Base-by-base conservation (phyloP, 1,284 basidiomycete genomes). In the Butyriboletus appendiculatus region DNA sequence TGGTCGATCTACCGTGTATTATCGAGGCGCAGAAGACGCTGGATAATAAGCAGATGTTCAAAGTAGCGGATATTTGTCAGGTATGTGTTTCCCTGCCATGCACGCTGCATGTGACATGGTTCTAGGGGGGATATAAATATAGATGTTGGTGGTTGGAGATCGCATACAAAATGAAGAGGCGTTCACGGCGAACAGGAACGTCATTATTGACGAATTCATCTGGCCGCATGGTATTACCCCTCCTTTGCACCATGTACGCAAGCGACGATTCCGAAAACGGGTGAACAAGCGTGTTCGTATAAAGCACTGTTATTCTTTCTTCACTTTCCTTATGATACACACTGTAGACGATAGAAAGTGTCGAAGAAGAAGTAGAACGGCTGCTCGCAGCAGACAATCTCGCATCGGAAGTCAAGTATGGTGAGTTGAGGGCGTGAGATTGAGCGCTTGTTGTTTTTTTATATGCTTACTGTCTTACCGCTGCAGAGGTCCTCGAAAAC, bases 141-240 rank as follows among this genome's bases (percentile, higher is more conserved):
- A 94, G 88, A 95, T 97, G 90, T 80, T 97, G 45, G 87, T 96
- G 10, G 86, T 96, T 18, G 90, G 88, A 51, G 79, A 90, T 53
- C 88, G 85, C 45, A 81, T 96, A 47, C 79, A 84, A 22, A 84
- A 81, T 53, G 91, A 95, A 66, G 82, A 88, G 18, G 77, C 73
- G 40, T 66, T 77, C 41, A 74, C 75, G 28, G 78, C 73, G 41
- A 80, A 85, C 43, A 86, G 81, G 62, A 82, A 80, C 49, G 90
- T 98, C 74, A 95, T 90, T 62, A 84, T 96, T 32, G 94, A 98
- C 62, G 96, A 98, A 62, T 98, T 96, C 71, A 93, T 98, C 56
- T 99, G 93, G 86, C 95, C 92, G 0, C 96, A 99, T 65, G 97
- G 97, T 6, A 81, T 99, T 52, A 98, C 96, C 0, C 96, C 96